Evolutionary conservation across 768 basidiomycete genomes (phyloP).

Genomic region (Amanita rubescens): DNA sequence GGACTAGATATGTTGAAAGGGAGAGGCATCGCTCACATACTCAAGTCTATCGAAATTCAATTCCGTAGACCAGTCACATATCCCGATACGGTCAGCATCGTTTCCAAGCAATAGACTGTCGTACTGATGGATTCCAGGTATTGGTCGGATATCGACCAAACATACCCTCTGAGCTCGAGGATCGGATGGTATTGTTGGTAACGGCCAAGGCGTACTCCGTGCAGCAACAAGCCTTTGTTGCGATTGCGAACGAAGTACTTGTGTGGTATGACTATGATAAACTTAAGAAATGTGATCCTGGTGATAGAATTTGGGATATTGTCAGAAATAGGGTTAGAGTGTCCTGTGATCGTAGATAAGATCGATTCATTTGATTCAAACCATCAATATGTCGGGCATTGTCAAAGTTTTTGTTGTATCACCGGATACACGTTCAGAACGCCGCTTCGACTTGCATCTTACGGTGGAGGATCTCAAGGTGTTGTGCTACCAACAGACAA

Average conservation of each 20-base stretch:
- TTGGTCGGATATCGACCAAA: conserved; percentile 54
- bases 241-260: conserved; percentile 53
- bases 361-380: not conserved
- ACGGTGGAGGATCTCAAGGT: conserved; percentile 84
- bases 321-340: conserved; percentile 16
- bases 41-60: conserved; percentile 62
- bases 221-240: conserved; percentile 52
- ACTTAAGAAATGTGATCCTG: conserved; percentile 58
- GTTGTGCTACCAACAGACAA: not conserved
- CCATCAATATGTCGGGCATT: conserved; percentile 15
- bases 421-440: conserved; percentile 85
- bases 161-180: conserved; percentile 21
- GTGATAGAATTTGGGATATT: conserved; percentile 35
- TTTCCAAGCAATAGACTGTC: conserved; percentile 1
- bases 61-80: conserved; percentile 67
- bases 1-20: conserved; percentile 54
- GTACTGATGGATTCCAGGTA: conserved; percentile 31
- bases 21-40: conserved; percentile 62
- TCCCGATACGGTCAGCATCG: conserved; percentile 63
- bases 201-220: conserved; percentile 57
- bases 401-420: conserved; percentile 77
- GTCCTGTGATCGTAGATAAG: not conserved
- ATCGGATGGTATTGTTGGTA: conserved; percentile 41
- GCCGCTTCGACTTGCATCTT: conserved; percentile 69
- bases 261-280: conserved; percentile 78